Conservation (phyloP, 805 yeast species). For the Lipomyces yamadae region DNA sequence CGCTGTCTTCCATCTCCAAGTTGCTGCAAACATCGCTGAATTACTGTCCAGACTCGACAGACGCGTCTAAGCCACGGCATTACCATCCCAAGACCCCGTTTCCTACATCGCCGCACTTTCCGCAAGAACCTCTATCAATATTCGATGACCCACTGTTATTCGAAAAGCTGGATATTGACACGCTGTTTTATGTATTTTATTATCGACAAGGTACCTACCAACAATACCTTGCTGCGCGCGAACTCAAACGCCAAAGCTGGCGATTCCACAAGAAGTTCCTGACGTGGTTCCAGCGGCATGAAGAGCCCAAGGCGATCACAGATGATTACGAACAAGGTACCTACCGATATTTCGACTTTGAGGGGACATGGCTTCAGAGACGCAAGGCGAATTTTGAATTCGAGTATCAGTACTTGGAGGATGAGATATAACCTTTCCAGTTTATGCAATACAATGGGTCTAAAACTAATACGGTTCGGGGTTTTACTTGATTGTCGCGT, state of each 20-base stretch:
- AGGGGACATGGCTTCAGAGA: constrained; percentile 64
- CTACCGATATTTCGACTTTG: constrained; percentile 79
- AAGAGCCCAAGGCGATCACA: constrained; percentile 53
- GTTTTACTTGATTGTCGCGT: not conserved
- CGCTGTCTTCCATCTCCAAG: constrained; percentile 58
- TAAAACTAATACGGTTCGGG: not conserved
- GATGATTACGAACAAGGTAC: constrained; percentile 54
- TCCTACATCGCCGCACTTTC: constrained; percentile 88
- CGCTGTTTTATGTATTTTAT: constrained; percentile 90
- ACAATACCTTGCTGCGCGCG: constrained; percentile 79
- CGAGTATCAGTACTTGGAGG: constrained; percentile 52
- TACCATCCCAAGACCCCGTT: constrained; percentile 81
- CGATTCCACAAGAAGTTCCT: constrained; percentile 68
- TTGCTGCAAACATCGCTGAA: constrained; percentile 76
- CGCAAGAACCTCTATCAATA: constrained; percentile 69
- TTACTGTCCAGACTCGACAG: constrained; percentile 92
- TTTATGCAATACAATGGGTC: not conserved
- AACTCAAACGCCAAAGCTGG: constrained; percentile 83
- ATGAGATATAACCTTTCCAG: constrained; percentile 41
- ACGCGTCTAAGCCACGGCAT: constrained; percentile 81
- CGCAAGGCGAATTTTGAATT: constrained; percentile 63
- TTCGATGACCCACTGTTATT: constrained; percentile 62
- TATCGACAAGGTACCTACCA: constrained; percentile 76
- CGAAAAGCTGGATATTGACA: constrained; percentile 79
- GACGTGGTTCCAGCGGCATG: constrained; percentile 81